Evolutionary conservation across 352 stramenopile genomes (phyloP).

Genomic region (Pythium rishiriense): DNA sequence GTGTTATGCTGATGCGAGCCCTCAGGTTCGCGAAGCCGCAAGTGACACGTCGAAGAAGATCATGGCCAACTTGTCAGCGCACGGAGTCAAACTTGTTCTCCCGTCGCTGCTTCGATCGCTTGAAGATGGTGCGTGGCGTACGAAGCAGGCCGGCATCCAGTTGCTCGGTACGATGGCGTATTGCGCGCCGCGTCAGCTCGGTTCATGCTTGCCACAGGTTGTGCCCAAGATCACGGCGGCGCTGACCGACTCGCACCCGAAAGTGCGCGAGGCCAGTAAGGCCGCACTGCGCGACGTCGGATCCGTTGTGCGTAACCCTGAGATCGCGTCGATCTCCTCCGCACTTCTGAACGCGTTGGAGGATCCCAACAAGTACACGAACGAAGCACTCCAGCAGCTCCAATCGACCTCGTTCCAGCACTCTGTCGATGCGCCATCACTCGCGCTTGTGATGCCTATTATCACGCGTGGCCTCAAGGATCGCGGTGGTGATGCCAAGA

Average conservation of each 20-base stretch:
- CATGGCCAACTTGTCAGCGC: slow-evolving; percentile 98
- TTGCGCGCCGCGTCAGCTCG: slow-evolving; percentile 98
- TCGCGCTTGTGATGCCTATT: slow-evolving; percentile 99
- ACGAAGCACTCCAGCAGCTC: slow-evolving; percentile 95
- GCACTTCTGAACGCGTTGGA: slow-evolving; percentile 95
- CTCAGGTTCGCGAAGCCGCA: slow-evolving; percentile 96
- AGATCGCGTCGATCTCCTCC: slow-evolving; percentile 96
- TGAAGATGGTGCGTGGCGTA: slow-evolving; percentile 94
- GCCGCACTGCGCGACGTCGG: slow-evolving; percentile 96
- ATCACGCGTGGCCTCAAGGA: slow-evolving; percentile 98
- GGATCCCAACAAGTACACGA: slow-evolving; percentile 92
- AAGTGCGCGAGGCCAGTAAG: slow-evolving; percentile 97
- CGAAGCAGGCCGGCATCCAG: slow-evolving; percentile 98
- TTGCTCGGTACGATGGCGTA: slow-evolving; percentile 97
- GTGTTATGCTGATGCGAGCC: slow-evolving; percentile 95
- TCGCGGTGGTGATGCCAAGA: slow-evolving; percentile 96
- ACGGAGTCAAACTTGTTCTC: slow-evolving; percentile 99
- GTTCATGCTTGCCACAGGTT: slow-evolving; percentile 97
- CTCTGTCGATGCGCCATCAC: slow-evolving; percentile 98
- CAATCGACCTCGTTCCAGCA: slow-evolving; percentile 99
- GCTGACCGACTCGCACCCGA: slow-evolving; percentile 98
- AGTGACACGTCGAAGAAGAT: slow-evolving; percentile 95
- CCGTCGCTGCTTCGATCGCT: slow-evolving; percentile 96
- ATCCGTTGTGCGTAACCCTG: slow-evolving; percentile 98
- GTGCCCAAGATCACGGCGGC: slow-evolving; percentile 98